These are phyloP conservation scores for Effrenium voratum DNA, from an alignment of 73 alveolate species.

Conservation along the genomic window DNA sequence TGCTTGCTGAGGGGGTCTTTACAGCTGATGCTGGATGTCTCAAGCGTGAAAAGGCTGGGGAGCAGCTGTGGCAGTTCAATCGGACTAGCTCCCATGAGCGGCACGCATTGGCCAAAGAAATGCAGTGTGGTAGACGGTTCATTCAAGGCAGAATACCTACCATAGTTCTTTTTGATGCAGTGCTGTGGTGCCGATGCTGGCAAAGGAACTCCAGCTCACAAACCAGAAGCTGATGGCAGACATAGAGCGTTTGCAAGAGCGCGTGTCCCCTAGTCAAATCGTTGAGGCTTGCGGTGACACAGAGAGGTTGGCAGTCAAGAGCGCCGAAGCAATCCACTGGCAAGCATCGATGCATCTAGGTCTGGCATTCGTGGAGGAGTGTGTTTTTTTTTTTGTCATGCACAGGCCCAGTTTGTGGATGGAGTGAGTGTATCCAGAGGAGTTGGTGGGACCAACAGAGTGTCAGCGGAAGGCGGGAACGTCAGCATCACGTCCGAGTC, in stretches of 20 bases:
- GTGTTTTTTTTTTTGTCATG: not conserved
- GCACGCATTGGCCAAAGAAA: too few relatives aligned
- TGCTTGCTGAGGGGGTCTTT: constrained; percentile 19
- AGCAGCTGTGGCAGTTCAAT: not conserved
- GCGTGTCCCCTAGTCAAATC: not conserved
- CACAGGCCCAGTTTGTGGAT: not conserved
- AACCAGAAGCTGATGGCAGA: constrained; percentile 54
- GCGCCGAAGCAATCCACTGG: too few relatives aligned
- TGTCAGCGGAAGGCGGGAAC: constrained; percentile 57
- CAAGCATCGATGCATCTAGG: too few relatives aligned
- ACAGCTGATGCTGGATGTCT: constrained; percentile 41
- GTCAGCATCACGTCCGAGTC: not conserved
- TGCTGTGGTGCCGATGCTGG: too few relatives aligned
- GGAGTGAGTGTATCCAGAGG: not conserved
- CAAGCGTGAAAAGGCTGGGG: constrained; percentile 51
- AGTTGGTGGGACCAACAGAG: constrained; percentile 64
- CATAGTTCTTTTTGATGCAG: not conserved
- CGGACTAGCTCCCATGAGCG: too few relatives aligned
- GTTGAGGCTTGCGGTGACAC: not conserved
- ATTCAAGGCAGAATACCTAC: too few relatives aligned
- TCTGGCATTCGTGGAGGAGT: constrained; percentile 55
- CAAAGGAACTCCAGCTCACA: constrained; percentile 44
- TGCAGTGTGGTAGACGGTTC: too few relatives aligned
- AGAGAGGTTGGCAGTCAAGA: not conserved
- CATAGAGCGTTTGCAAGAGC: constrained; percentile 56